Conservation (phyloP, 2,329 filamentous ascomycete genomes). For the Fusarium begoniae region DNA sequence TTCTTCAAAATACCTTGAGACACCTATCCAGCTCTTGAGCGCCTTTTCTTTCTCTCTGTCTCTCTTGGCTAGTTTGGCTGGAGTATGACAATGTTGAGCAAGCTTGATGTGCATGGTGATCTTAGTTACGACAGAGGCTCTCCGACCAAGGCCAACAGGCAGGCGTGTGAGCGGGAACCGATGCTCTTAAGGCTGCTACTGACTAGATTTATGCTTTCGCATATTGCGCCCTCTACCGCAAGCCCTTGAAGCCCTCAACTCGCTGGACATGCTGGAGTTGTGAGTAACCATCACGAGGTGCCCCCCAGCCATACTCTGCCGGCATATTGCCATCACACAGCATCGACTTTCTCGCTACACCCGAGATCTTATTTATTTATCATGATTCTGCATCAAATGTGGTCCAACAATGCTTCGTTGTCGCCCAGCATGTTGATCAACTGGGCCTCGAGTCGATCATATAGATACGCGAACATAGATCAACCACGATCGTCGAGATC, state of each 20-base stretch:
- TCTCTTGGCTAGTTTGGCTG: no score
- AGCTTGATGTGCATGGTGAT: neutral
- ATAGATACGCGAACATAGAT: neutral
- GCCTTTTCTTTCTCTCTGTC: neutral
- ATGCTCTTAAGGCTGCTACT: neutral
- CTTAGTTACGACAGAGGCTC: neutral
- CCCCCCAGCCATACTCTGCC: neutral
- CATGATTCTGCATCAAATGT: neutral
- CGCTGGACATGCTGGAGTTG: neutral
- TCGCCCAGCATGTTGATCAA: neutral
- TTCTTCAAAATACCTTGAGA: neutral
- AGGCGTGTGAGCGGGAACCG: neutral
- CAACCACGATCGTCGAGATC: neutral
- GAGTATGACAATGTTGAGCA: neutral
- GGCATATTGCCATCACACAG: neutral
- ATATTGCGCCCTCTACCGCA: fast-evolving
- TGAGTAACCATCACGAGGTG: neutral
- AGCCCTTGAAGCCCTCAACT: neutral
- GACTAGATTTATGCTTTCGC: fast-evolving
- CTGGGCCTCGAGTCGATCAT: neutral
- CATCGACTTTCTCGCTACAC: no score
- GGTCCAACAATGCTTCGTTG: neutral
- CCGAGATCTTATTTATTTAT: neutral
- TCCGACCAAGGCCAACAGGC: neutral
- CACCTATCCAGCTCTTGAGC: neutral